Percentiles rank a stretch among this genome's conserved stretches.
Evolutionary conservation across 2,329 filamentous ascomycete genomes (phyloP).

Genomic region (Calonectria crousiana): DNA sequence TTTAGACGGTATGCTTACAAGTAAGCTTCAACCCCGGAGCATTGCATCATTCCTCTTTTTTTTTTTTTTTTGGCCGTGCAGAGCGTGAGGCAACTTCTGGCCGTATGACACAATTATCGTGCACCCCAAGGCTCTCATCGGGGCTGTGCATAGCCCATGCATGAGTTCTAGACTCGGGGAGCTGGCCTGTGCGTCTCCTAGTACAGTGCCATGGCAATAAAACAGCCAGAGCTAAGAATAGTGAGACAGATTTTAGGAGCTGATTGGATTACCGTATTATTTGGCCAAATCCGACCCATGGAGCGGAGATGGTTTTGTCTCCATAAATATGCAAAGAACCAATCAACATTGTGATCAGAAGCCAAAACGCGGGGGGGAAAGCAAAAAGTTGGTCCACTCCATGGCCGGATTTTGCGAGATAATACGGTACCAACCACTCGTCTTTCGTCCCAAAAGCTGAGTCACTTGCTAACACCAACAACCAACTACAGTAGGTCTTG

Average conservation of each 20-base stretch:
- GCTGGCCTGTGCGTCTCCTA: neutral
- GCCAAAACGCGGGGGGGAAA: no score
- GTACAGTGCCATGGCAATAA: neutral
- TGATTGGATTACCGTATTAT: neutral
- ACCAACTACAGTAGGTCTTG: no score
- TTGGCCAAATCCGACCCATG: no score
- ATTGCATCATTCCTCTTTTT: no score
- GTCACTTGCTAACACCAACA: neutral
- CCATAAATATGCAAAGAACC: no score
- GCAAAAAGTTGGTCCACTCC: no score
- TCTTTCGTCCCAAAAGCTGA: neutral
- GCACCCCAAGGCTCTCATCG: neutral
- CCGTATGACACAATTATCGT: neutral
- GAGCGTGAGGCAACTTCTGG: neutral
- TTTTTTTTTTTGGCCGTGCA: no score
- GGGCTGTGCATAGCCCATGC: neutral
- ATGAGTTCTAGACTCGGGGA: neutral
- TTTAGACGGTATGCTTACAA: neutral
- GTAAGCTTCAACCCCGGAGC: neutral
- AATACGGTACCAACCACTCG: no score
- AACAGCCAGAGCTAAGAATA: neutral
- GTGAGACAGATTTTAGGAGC: neutral
- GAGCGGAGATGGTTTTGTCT: no score
- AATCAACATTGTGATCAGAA: no score
- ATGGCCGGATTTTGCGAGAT: no score